Base-by-base conservation (phyloP, 108 stramenopile genomes). In the Skeletonema menzelii region DNA sequence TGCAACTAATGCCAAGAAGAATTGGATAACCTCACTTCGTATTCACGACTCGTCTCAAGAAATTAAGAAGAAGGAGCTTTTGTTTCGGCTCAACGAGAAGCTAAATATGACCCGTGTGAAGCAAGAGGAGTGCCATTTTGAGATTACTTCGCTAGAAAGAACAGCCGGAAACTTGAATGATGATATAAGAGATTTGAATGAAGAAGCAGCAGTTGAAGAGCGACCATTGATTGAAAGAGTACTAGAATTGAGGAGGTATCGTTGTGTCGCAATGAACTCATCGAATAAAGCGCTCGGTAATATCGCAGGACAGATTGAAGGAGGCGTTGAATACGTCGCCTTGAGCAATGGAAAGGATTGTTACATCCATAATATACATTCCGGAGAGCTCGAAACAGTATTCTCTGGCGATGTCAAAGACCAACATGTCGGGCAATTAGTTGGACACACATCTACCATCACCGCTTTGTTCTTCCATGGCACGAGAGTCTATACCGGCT, bases 271-370 rank as follows among this genome's bases (percentile, higher is more conserved):
- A 17, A 65, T 89, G 49, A 87, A 85, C 55, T 19, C 82, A 8
- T 83, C 82, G 22, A 91, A 91, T 69, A 56, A 47, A 14, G 79
- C 70, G 11, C 75, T 73, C 0, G 85, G 88, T 59, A 88, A 91
- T 77, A 80, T 91, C 61, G 37, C 66, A 19, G 91, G 91, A 8
- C 71, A 30, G 30, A 85, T 80, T 14, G 83, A 84, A 20, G 86
- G 91, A 8, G 44, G 80, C 22, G n/a, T n/a, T n/a, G 84, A 85
- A 58, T 82, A 53, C 32, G 34, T 86, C 35, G 84, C 77, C 2
- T 59, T 72, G 22, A 76, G 76, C 3, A 84, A 85, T 47, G 87
- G 84, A 8, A 74, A 69, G 32, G 73, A 83, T 46, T 58, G 84
- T 17, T 67, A 47, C 49, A 38, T 86, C 27, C 69, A 70, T 42